phyloP scores from a whole-genome alignment of 164 flowering plant species.

The Vitis rotundifolia region DNA sequence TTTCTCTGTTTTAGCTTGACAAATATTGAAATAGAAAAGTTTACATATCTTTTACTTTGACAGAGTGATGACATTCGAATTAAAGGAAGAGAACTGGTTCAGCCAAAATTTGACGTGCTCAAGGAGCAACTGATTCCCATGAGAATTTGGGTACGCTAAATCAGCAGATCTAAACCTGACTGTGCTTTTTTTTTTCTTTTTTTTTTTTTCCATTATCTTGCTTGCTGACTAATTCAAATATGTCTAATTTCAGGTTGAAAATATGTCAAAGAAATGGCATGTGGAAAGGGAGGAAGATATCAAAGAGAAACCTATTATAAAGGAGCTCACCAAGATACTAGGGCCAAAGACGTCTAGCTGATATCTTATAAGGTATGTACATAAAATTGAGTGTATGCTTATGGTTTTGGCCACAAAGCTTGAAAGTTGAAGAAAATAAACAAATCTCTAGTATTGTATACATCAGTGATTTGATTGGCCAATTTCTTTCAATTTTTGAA shows the following conservation, averaged over 20 bases:
- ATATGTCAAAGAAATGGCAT: slow-evolving; percentile 64
- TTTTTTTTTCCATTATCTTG: neutral
- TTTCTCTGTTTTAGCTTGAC: no score
- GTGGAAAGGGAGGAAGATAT: slow-evolving; percentile 41
- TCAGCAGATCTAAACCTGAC: neutral
- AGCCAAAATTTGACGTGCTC: slow-evolving; percentile 55
- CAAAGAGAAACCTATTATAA: slow-evolving; percentile 63
- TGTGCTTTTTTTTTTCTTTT: neutral
- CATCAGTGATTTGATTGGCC: no score
- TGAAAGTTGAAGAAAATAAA: no score
- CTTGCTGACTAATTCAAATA: neutral
- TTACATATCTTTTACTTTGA: slow-evolving; percentile 3
- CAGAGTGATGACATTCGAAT: slow-evolving; percentile 64
- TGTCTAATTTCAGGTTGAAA: slow-evolving; percentile 52
- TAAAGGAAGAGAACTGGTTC: slow-evolving; percentile 61
- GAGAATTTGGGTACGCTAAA: slow-evolving; percentile 62
- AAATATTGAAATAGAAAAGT: neutral
- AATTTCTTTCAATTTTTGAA: no score
- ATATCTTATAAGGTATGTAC: neutral
- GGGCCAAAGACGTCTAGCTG: slow-evolving; percentile 50
- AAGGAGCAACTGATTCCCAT: slow-evolving; percentile 60
- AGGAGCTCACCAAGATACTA: slow-evolving; percentile 64
- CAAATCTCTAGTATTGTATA: no score
- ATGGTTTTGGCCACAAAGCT: no score
- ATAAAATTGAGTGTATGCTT: no score